Conservation (phyloP, 306 rosid species). For the Abrus precatorius region DNA sequence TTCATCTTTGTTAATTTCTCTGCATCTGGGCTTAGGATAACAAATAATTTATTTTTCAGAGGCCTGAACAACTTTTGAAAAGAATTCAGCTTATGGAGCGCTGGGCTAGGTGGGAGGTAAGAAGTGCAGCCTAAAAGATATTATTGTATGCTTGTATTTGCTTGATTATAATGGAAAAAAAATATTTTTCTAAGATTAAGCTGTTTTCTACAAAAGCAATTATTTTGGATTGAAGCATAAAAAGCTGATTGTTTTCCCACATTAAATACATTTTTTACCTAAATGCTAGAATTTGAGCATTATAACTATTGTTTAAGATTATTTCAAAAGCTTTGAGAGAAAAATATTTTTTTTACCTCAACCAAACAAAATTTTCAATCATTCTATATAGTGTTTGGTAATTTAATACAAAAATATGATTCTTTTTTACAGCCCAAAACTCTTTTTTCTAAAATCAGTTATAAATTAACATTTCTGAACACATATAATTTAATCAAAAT, state of each 20-base stretch:
- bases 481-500: neutral
- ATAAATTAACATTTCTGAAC: constrained; percentile 17
- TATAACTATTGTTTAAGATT: constrained; percentile 23
- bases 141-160: constrained; percentile 31
- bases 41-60: constrained; percentile 58
- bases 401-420: neutral
- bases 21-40: constrained; percentile 29
- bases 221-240: neutral
- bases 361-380: constrained; percentile 11
- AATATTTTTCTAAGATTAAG: neutral
- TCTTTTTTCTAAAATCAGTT: constrained; percentile 16
- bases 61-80: constrained; percentile 92
- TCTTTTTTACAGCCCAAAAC: constrained; percentile 21
- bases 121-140: constrained; percentile 36
- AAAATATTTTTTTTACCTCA: neutral
- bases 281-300: neutral
- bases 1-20: neutral
- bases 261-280: neutral
- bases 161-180: neutral
- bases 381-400: constrained; percentile 5
- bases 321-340: neutral
- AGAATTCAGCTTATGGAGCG: constrained; percentile 98
- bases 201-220: neutral
- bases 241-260: neutral
- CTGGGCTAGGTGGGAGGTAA: constrained; percentile 99